Conservation (phyloP, 495 filamentous ascomycete species). For the Talaromyces borbonicus region DNA sequence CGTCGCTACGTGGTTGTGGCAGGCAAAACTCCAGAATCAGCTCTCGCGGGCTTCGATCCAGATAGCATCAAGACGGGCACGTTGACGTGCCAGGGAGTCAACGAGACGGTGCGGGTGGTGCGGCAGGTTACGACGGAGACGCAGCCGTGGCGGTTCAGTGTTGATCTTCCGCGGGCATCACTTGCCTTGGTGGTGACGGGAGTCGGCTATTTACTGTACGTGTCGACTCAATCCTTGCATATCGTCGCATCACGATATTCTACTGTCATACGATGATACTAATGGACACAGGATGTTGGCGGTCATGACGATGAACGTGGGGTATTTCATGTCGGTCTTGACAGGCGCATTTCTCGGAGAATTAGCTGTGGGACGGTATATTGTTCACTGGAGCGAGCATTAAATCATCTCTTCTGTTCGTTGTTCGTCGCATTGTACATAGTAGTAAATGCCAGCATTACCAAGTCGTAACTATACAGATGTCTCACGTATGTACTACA, state of each 20-base stretch:
- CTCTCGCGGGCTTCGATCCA: slow-evolving; percentile 41
- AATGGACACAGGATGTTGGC: slow-evolving; percentile 69
- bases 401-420: not conserved
- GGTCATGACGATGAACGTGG: slow-evolving; percentile 96
- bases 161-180: slow-evolving; percentile 64
- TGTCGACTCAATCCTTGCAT: too few relatives aligned
- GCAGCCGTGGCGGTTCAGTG: slow-evolving; percentile 64
- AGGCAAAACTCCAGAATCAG: slow-evolving; percentile 48
- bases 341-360: slow-evolving; percentile 78
- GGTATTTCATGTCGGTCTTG: slow-evolving; percentile 87
- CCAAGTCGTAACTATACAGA: too few relatives aligned
- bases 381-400: slow-evolving; percentile 19
- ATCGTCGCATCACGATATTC: too few relatives aligned
- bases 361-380: slow-evolving; percentile 64
- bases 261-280: not conserved
- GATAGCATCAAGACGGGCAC: slow-evolving; percentile 49
- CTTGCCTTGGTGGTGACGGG: slow-evolving; percentile 61
- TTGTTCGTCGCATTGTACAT: too few relatives aligned
- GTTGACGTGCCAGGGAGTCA: slow-evolving; percentile 57
- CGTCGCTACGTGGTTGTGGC: slow-evolving; percentile 68
- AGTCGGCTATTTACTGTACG: slow-evolving; percentile 84
- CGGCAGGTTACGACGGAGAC: slow-evolving; percentile 32
- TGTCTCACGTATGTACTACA: too few relatives aligned
- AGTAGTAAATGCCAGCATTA: too few relatives aligned
- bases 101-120: slow-evolving; percentile 66